Evolutionary conservation across 306 rosid genomes (phyloP), one percentile per base, ranked within the genome.

Genomic region (Vachellia collinsii): DNA sequence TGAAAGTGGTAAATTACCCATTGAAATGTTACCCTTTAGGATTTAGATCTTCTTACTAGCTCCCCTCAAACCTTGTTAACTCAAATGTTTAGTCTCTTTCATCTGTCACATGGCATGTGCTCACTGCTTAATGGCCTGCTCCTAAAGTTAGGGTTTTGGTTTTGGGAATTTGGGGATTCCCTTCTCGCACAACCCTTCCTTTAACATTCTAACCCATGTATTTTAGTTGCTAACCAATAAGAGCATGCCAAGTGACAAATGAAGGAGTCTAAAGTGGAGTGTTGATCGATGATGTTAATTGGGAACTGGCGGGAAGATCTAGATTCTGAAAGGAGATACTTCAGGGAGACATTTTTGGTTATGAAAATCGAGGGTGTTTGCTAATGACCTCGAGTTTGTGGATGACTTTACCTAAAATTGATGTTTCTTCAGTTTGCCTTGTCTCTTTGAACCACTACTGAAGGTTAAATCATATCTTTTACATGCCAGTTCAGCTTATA

Each of bases 401-500:
- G 17, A 25, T 61, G 17, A 23, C 12, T 61, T 25, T 11, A 25
- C 67, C 67, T 23, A 25, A 23, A 61, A 61, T 61, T 47, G 12
- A 46, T 44, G n/a, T 46, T 23, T 7, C 16, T 70, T 39, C 61
- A n/a, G 61, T 70, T 70, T 43, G 22, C 36, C 16, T 61, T 22
- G 56, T 13, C 25, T 71, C 42, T 47, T 48, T 48, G 61, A 71
- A 50, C 42, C 56, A 51, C 74, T 79, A 74, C 82, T 74, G 48
- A 44, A 72, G 53, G 59, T 74, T 59, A 43, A 50, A 86, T 8
- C 75, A 36, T 65, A 63, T 50, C 58, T 81, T 64, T 70, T 42
- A 22, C 62, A 12, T 63, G 80, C 50, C 59, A 44, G 56, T 70
- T 85, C 36, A 80, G 78, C 85, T 43, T 62, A 78, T 78, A 78